Conservation (phyloP, 2,329 filamentous ascomycete genomes). For the Metarhizium brunneum region DNA sequence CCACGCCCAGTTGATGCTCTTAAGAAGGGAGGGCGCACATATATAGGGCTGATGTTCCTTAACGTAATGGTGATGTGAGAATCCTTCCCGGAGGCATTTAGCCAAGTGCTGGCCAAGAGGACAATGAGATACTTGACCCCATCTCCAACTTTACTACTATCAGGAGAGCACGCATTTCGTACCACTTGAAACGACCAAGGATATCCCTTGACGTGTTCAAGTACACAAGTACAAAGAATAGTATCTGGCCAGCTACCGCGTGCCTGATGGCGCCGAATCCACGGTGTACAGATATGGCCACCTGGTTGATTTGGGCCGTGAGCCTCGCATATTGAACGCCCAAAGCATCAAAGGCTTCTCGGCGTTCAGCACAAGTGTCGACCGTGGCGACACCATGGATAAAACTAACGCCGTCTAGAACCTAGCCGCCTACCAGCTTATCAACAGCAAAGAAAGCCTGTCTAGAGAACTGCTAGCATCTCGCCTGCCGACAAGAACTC, state of each 20-base stretch:
- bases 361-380: conserved; percentile 59
- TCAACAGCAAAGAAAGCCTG: conserved; percentile 88
- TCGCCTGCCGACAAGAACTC: conserved; percentile 94
- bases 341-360: conserved; percentile 91
- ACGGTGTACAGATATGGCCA: conserved; percentile 94
- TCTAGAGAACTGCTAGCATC: conserved; percentile 94
- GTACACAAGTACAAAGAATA: conserved; percentile 90
- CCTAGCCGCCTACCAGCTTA: conserved; percentile 72
- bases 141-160: conserved; percentile 68
- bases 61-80: too few species aligned
- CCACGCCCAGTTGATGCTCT: conserved; percentile 25
- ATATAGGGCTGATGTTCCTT: conserved; percentile 15
- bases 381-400: conserved; percentile 6
- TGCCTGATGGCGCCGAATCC: conserved; percentile 78
- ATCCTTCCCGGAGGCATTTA: conserved; percentile 32
- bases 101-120: conserved; percentile 63
- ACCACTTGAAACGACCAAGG: conserved; percentile 79
- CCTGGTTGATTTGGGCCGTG: conserved; percentile 89
- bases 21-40: conserved; percentile 23
- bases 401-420: conserved; percentile 40
- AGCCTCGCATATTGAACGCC: conserved; percentile 86
- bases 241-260: conserved; percentile 68
- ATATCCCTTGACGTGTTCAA: conserved; percentile 85
- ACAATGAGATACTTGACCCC: conserved; percentile 78
- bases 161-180: conserved; percentile 94